A percentile compares a stretch with the other conserved stretches of the same genome.
These are phyloP conservation scores for Benincasa hispida DNA, from an alignment of 306 rosid species.

Conservation along the genomic window DNA sequence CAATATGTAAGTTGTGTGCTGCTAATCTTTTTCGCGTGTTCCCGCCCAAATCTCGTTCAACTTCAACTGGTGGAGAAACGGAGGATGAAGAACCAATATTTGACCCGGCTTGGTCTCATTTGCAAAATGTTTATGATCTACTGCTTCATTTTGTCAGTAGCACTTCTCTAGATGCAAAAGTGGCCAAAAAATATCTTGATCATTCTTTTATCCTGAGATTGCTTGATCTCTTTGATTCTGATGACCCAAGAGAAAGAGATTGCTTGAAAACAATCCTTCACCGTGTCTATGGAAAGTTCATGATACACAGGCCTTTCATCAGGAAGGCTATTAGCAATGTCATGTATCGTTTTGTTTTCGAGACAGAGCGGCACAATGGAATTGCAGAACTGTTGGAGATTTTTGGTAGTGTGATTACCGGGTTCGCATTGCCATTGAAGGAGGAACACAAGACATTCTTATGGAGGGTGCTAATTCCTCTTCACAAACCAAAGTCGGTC, in stretches of 20 bases:
- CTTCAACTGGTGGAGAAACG: slow-evolving; percentile 53
- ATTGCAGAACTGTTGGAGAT: slow-evolving; percentile 95
- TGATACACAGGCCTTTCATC: slow-evolving; percentile 87
- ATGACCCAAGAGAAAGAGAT: slow-evolving; percentile 98
- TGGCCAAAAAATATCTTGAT: slow-evolving; percentile 67
- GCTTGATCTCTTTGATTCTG: slow-evolving; percentile 94
- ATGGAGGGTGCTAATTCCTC: slow-evolving; percentile 80
- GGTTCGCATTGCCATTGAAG: slow-evolving; percentile 92
- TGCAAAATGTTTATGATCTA: slow-evolving; percentile 87
- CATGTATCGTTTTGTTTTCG: slow-evolving; percentile 75
- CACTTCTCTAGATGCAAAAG: slow-evolving; percentile 64
- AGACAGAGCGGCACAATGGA: slow-evolving; percentile 87
- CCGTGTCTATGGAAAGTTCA: slow-evolving; percentile 87
- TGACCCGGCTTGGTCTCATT: slow-evolving; percentile 92
- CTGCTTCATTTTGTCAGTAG: slow-evolving; percentile 71
- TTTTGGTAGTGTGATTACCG: slow-evolving; percentile 90
- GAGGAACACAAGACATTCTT: slow-evolving; percentile 89
- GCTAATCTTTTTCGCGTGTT: slow-evolving; percentile 78
- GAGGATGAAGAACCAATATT: slow-evolving; percentile 94
- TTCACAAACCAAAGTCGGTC: slow-evolving; percentile 89
- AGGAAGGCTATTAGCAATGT: slow-evolving; percentile 82
- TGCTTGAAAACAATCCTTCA: slow-evolving; percentile 91
- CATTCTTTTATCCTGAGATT: slow-evolving; percentile 68
- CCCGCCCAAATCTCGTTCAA: slow-evolving; percentile 80
- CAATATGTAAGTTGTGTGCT: slow-evolving; percentile 84